A percentile compares a stretch with the other conserved stretches of the same genome.
phyloP scores from a whole-genome alignment of 257 asterid species.

The Marsdenia floribunda region DNA sequence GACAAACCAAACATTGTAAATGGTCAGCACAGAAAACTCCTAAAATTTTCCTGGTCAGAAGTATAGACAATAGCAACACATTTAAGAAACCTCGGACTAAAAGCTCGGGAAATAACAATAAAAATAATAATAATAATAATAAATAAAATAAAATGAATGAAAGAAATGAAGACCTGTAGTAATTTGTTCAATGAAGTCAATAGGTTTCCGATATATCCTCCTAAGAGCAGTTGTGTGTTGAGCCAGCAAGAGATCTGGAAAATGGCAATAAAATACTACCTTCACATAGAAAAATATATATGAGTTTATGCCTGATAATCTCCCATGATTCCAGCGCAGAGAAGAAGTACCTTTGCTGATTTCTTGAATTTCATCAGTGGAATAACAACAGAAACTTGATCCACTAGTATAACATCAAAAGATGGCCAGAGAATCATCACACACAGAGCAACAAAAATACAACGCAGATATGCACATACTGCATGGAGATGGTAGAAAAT shows the following conservation, averaged over 20 bases:
- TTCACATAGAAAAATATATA: slow-evolving; percentile 20
- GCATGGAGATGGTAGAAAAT: slow-evolving; percentile 73
- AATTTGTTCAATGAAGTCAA: slow-evolving; percentile 74
- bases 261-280: slow-evolving; percentile 97
- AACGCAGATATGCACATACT: slow-evolving; percentile 83
- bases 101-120: neutral
- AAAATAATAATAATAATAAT: no score
- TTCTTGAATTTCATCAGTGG: slow-evolving; percentile 76
- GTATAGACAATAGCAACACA: neutral
- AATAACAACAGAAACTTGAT: slow-evolving; percentile 79
- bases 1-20: slow-evolving; percentile 5
- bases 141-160: neutral
- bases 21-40: neutral
- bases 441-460: slow-evolving; percentile 80
- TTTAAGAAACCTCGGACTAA: neutral
- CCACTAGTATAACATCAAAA: slow-evolving; percentile 66
- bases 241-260: slow-evolving; percentile 87
- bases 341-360: slow-evolving; percentile 59
- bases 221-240: slow-evolving; percentile 73
- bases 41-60: neutral
- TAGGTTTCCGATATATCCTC: slow-evolving; percentile 84
- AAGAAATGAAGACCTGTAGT: slow-evolving; percentile 61
- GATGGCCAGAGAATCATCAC: slow-evolving; percentile 64
- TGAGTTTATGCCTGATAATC: slow-evolving; percentile 13
- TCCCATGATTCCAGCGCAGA: slow-evolving; percentile 2